Base-by-base conservation (phyloP, 2,329 filamentous ascomycete genomes). In the Diplodia seriata region DNA sequence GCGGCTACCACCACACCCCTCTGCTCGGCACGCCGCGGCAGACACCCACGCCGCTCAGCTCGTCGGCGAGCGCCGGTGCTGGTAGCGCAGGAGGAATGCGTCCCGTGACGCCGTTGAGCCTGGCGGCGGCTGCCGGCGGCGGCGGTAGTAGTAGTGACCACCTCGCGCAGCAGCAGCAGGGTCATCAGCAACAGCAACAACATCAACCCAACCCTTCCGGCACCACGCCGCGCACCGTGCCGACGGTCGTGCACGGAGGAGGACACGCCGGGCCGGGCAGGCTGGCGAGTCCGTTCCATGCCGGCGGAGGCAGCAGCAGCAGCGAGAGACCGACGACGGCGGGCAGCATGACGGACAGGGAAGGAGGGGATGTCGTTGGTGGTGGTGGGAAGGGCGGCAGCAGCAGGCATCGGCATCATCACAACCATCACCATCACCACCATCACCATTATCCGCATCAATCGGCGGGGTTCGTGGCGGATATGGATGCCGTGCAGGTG, bases 211-310 rank as follows among this genome's bases (percentile, higher is more conserved):
- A 43, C 40, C 6, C 40, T 6, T 8, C 18, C 5, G 40, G 40
- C 6, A 38, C 62, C n/a, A 65, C 62, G 49, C 62, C 62, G 12
- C n/a, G 73, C 59, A 78, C 76, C 29, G 76, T 76, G 50, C 76
- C 77, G 38, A 61, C 56, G n/a, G 71, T 73, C 18, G 57, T 62
- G 43, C 57, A 62, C 11, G n/a, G n/a, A n/a, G 29, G 7, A 6
- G 23, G 18, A 15, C 29, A 29, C 7, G 40, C 40, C 15, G 40
- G 15, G 40, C 40, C 40, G 18, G 40, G 40, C 15, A 18, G 73
- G 31, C 71, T 75, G 53, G 72, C 73, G 11, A 69, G 70, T 14
- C 72, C 77, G 56, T 77, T 76, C 70, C n/a, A n/a, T n/a, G 70
- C 76, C 26, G 72, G 75, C 70, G n/a, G n/a, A n/a, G 43, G 43